Evolutionary conservation across 805 yeast species (phyloP).

Genomic region (Starmera quercuum): DNA sequence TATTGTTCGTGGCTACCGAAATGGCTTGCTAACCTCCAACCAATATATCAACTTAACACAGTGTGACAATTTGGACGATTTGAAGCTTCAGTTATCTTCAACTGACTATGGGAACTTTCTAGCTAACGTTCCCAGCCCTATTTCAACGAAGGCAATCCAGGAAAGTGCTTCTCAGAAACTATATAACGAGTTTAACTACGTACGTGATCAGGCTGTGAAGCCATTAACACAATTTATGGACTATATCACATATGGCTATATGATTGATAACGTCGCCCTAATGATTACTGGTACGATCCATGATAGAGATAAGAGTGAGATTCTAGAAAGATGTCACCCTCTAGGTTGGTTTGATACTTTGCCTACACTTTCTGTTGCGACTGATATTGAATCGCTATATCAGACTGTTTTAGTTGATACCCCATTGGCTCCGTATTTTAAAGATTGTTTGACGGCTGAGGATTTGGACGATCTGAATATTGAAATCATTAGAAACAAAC

Average conservation of each 20-base stretch:
- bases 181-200: conserved; percentile 77
- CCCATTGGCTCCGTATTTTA: conserved; percentile 94
- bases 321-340: conserved; percentile 88
- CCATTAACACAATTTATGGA: conserved; percentile 80
- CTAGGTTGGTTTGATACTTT: conserved; percentile 98
- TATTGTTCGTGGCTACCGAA: conserved; percentile 87
- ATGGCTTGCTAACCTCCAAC: conserved; percentile 65
- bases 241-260: conserved; percentile 89
- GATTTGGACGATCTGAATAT: conserved; percentile 93
- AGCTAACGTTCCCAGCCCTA: conserved; percentile 72
- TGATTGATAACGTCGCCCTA: conserved; percentile 95
- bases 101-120: conserved; percentile 94
- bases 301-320: conserved; percentile 84
- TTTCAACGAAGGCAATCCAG: conserved; percentile 83
- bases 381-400: conserved; percentile 90
- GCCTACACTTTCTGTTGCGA: conserved; percentile 91
- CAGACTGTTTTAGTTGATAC: conserved; percentile 92
- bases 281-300: conserved; percentile 97
- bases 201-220: conserved; percentile 77
- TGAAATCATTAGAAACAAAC: conserved; percentile 85
- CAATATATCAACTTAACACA: conserved; percentile 92
- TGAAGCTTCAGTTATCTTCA: conserved; percentile 87
- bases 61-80: conserved; percentile 91
- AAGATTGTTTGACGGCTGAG: conserved; percentile 76
- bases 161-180: conserved; percentile 67